Percentiles rank a stretch among this genome's conserved stretches.
These are phyloP conservation scores for Selenicereus undatus DNA, from an alignment of 148 eudicot genomes.

Conservation along the genomic window DNA sequence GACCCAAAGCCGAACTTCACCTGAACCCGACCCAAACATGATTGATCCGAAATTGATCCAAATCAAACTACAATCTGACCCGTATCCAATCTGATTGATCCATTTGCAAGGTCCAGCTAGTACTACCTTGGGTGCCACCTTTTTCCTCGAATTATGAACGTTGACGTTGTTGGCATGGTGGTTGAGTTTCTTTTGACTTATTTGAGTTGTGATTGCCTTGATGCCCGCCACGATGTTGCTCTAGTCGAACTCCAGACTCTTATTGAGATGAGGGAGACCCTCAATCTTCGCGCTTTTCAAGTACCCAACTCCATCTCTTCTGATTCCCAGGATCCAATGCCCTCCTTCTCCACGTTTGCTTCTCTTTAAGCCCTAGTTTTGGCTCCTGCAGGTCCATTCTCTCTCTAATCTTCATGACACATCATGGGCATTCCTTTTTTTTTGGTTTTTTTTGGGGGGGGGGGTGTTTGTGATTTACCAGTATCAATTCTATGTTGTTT, in stretches of 20 bases:
- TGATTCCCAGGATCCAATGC: slow-evolving; percentile 1
- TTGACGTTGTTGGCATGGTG: background rate
- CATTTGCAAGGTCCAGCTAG: too few relatives aligned
- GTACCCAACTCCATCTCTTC: background rate
- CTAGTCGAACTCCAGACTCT: background rate
- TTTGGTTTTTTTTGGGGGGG: background rate
- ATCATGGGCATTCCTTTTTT: background rate
- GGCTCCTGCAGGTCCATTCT: slow-evolving; percentile 18
- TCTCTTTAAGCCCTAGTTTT: background rate
- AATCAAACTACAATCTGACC: too few relatives aligned
- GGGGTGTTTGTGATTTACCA: background rate
- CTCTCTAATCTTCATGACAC: background rate
- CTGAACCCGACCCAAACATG: too few relatives aligned
- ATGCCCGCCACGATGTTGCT: slow-evolving; percentile 4
- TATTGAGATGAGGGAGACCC: background rate
- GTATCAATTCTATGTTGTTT: background rate
- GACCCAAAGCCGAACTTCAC: too few relatives aligned
- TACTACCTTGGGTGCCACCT: too few relatives aligned
- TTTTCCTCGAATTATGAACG: too few relatives aligned
- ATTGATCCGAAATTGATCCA: too few relatives aligned
- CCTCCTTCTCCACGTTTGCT: background rate
- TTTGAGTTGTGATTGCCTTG: background rate
- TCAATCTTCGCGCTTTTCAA: background rate
- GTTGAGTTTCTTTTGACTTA: background rate
- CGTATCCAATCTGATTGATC: too few relatives aligned